Percentiles rank a stretch among this genome's conserved stretches.
Evolutionary conservation across 495 filamentous ascomycete species (phyloP).

Genomic region (Hypoxylon crocopeplum): DNA sequence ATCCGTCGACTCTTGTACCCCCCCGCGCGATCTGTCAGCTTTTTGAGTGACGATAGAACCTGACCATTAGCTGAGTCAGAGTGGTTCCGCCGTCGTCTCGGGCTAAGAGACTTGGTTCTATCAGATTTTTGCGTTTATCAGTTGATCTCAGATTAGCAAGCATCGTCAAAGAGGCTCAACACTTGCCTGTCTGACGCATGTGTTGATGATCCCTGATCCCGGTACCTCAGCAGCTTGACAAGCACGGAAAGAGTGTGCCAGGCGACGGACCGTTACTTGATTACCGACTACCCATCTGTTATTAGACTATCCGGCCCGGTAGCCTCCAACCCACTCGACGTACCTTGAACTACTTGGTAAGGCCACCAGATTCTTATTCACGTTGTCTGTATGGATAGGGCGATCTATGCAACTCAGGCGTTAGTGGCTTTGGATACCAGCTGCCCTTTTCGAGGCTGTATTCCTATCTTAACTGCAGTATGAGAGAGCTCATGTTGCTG

Average conservation of each 20-base stretch:
- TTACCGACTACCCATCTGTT: conserved; percentile 8
- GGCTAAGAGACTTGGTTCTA: conserved; percentile 8
- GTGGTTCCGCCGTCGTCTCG: not conserved
- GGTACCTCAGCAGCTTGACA: conserved; percentile 20
- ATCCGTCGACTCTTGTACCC: conserved; percentile 23
- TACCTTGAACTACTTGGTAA: conserved; percentile 16
- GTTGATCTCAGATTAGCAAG: conserved; percentile 15
- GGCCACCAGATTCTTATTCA: conserved; percentile 1
- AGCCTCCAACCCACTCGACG: conserved; percentile 1
- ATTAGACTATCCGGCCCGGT: conserved; percentile 8
- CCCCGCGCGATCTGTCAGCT: conserved; percentile 28
- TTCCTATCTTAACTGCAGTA: not conserved
- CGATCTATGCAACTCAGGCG: not conserved
- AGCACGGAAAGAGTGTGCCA: conserved; percentile 10
- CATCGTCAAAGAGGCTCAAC: conserved; percentile 33
- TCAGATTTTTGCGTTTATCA: conserved; percentile 13
- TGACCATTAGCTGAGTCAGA: conserved; percentile 27
- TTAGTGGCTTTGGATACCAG: not conserved
- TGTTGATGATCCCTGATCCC: conserved; percentile 35
- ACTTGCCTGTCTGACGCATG: conserved; percentile 23
- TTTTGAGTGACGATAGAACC: conserved; percentile 13
- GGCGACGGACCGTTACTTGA: conserved; percentile 23
- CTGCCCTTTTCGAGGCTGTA: not conserved
- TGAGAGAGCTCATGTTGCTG: too few relatives aligned
- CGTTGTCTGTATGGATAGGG: not conserved